Conservation (phyloP, 176 grass and related monocot species). For the Tuctoria greenei region DNA sequence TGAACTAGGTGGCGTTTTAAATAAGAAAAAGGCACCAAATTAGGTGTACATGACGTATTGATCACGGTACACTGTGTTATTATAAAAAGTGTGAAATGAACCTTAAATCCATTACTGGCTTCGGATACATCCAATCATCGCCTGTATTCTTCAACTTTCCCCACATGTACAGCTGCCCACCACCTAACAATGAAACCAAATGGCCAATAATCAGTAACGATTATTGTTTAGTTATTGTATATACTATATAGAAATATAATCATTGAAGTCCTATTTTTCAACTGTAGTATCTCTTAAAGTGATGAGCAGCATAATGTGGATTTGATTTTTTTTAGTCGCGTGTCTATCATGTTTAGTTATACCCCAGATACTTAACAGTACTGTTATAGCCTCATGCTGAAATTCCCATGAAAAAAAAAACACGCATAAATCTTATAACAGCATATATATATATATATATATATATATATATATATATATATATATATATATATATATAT, state of each 20-base stretch:
- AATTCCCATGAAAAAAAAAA: background rate
- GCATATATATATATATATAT: no score
- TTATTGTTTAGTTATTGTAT: background rate
- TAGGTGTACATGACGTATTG: conserved; percentile 1
- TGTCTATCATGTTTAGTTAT: background rate
- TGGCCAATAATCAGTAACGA: conserved; percentile 30
- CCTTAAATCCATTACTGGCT: conserved; percentile 96
- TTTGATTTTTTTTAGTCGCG: background rate
- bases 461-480: no score
- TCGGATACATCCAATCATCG: conserved; percentile 99
- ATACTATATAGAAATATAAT: conserved; percentile 2
- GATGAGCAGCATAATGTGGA: no score
- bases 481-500: no score
- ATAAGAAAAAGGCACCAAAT: background rate
- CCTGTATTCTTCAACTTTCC: conserved; percentile 91
- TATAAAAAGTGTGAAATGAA: conserved; percentile 29
- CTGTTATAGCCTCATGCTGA: background rate
- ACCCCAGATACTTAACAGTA: no score
- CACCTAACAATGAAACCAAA: conserved; percentile 35
- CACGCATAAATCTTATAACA: no score
- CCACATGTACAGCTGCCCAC: conserved; percentile 86
- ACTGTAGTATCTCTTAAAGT: background rate
- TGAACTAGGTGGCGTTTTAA: background rate
- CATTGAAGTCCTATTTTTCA: no score
- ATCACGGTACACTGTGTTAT: conserved; percentile 14